These are phyloP conservation scores for Lomentospora prolificans DNA, from an alignment of 2,329 filamentous ascomycete genomes.

Conservation along the genomic window DNA sequence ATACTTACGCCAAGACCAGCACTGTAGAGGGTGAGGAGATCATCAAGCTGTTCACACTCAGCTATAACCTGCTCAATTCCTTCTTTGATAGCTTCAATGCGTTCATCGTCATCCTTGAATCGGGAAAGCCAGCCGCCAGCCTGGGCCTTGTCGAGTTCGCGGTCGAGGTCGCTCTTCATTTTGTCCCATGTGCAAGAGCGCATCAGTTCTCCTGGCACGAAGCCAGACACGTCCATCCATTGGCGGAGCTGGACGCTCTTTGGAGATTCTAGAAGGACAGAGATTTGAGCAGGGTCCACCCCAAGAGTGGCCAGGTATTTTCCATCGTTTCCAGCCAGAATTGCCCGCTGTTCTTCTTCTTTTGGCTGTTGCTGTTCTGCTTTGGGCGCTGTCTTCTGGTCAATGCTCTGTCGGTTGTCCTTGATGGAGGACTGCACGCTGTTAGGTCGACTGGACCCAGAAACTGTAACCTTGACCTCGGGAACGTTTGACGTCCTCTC, in stretches of 20 bases:
- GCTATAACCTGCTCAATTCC: constrained; percentile 84
- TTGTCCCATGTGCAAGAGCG: constrained; percentile 67
- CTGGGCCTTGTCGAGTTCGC: constrained; percentile 82
- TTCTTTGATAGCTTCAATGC: constrained; percentile 74
- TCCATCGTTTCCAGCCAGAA: constrained; percentile 62
- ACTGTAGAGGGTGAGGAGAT: constrained; percentile 84
- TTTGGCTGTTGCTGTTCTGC: constrained; percentile 19
- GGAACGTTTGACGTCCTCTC: constrained; percentile 33
- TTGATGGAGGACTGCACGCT: constrained; percentile 29
- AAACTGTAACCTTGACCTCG: constrained; percentile 48
- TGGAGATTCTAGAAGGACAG: constrained; percentile 55
- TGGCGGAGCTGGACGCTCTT: constrained; percentile 72
- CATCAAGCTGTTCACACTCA: constrained; percentile 94
- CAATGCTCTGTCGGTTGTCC: constrained; percentile 22
- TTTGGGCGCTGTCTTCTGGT: constrained; percentile 14
- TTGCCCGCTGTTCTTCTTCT: constrained; percentile 47
- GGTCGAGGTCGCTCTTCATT: constrained; percentile 71
- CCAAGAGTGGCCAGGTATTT: constrained; percentile 71
- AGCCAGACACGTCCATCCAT: constrained; percentile 79
- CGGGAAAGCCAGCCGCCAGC: constrained; percentile 87
- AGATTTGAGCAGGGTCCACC: constrained; percentile 48
- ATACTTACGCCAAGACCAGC: constrained; percentile 77
- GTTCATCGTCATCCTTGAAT: constrained; percentile 76
- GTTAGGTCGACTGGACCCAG: constrained; percentile 28
- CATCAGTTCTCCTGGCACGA: constrained; percentile 68